Base-by-base conservation (phyloP, 805 yeast species). In the Debaryomyces castellii region DNA sequence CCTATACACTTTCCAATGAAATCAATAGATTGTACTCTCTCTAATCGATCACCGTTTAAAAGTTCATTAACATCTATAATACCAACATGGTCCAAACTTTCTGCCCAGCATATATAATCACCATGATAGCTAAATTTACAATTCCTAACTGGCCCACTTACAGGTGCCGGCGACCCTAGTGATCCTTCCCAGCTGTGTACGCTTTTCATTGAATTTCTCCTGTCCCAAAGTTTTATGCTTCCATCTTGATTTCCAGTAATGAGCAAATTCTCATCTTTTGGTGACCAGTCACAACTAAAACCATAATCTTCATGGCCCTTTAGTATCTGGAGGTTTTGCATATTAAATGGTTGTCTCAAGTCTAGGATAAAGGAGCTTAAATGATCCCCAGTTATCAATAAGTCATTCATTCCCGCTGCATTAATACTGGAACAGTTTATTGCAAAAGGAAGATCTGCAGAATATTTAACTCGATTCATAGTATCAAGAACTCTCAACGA, bases 221-320 rank as follows among this genome's bases (percentile, higher is more conserved):
- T 57, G 59, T 82, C 87, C 71, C 77, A 80, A 7, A 81, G 51
- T 34, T 79, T 63, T 10, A 81, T 73, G 7, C 82, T 73, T 2
- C 82, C 76, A 58, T 82, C 87, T 57, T 82, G 87, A 53, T 74
- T 78, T 5, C 87, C 87, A 0, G 85, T 76, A 4, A 79, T 75
- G 14, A 82, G 50, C 4, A 66, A 52, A 39, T 73, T 61, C 11
- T 72, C 78, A 49, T 73, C 64, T 5, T 45, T 41, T 1, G 67
- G 63, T 2, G 69, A 66, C 86, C 87, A 82, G 52, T 81, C 85
- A 55, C 85, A 81, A 34, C 82, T 69, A 50, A 82, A 82, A 3
- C 82, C 76, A 55, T 58, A 81, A 55, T 82, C 87, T 40, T 61
- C 59, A 57, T 82, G 87, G 6, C 82, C 83, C 20, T 47, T 45